These are phyloP conservation scores for Beauveria sp. DNA, from an alignment of 2,329 filamentous ascomycete species.

Conservation along the genomic window DNA sequence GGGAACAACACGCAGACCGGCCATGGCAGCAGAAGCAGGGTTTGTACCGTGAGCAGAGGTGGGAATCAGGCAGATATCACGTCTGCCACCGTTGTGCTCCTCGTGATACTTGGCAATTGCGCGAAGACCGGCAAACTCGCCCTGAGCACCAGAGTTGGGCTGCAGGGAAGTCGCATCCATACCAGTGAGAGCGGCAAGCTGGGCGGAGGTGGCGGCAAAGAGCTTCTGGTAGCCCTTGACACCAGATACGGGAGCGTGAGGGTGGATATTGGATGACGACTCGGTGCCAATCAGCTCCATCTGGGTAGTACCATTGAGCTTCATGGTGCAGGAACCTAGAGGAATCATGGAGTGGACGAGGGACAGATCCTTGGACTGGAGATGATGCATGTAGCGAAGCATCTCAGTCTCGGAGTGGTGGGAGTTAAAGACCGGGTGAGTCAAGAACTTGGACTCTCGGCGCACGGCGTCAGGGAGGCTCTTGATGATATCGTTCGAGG, in stretches of 20 bases:
- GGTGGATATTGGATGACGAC: constrained; percentile 72
- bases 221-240: constrained; percentile 62
- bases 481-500: constrained; percentile 27
- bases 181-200: constrained; percentile 76
- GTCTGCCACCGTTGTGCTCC: constrained; percentile 57
- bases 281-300: constrained; percentile 81
- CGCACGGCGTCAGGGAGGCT: constrained; percentile 52
- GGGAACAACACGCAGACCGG: constrained; percentile 86
- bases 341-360: constrained; percentile 97
- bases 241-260: constrained; percentile 60
- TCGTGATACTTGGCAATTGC: constrained; percentile 82
- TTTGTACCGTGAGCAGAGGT: constrained; percentile 95
- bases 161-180: constrained; percentile 87
- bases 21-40: constrained; percentile 90
- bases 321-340: constrained; percentile 96
- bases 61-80: constrained; percentile 89
- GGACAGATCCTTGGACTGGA: constrained; percentile 90
- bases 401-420: constrained; percentile 94
- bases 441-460: constrained; percentile 69
- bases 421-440: constrained; percentile 88
- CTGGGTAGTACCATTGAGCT: constrained; percentile 87
- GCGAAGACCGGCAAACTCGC: constrained; percentile 84
- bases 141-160: constrained; percentile 93
- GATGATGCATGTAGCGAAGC: constrained; percentile 84
- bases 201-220: constrained; percentile 63